Percentiles rank a stretch among this genome's conserved stretches.
These are phyloP conservation scores for Komagataella phaffii DNA, from an alignment of 805 yeast genomes.

Conservation along the genomic window DNA sequence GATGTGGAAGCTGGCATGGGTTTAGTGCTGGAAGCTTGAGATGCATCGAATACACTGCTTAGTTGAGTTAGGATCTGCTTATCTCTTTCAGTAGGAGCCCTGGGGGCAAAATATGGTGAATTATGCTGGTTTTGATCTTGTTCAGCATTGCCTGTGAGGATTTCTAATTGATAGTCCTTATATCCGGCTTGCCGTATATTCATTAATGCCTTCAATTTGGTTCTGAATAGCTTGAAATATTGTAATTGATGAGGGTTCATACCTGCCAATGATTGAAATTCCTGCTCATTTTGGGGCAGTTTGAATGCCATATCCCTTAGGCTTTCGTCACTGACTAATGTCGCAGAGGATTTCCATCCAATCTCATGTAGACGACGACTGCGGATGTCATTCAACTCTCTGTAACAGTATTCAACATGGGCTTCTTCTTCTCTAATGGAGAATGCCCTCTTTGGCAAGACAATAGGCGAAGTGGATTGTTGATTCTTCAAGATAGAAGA, in stretches of 20 bases:
- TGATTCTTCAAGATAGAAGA: background rate
- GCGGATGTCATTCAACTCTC: slow-evolving; percentile 25
- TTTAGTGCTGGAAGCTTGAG: background rate
- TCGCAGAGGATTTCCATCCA: slow-evolving; percentile 18
- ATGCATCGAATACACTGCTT: background rate
- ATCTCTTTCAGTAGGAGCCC: background rate
- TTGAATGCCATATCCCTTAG: slow-evolving; percentile 40
- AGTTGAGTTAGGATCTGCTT: background rate
- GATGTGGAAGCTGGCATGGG: background rate
- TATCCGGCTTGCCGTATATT: background rate
- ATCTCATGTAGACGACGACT: slow-evolving; percentile 26
- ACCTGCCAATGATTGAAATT: slow-evolving; percentile 26
- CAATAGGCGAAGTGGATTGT: slow-evolving; percentile 6
- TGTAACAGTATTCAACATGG: slow-evolving; percentile 17
- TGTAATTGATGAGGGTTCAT: slow-evolving; percentile 16
- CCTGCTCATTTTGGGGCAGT: slow-evolving; percentile 37
- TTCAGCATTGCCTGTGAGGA: background rate
- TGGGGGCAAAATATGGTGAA: background rate
- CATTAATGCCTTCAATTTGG: background rate
- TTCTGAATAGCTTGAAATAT: slow-evolving; percentile 13
- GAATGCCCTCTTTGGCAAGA: slow-evolving; percentile 8
- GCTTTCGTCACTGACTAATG: slow-evolving; percentile 23
- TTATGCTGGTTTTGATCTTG: background rate
- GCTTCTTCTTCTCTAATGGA: slow-evolving; percentile 9
- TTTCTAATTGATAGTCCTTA: background rate